A percentile compares a stretch with the other conserved stretches of the same genome.
These are phyloP conservation scores for Dipteronia sinensis DNA, from an alignment of 345 rosid species.

Conservation along the genomic window DNA sequence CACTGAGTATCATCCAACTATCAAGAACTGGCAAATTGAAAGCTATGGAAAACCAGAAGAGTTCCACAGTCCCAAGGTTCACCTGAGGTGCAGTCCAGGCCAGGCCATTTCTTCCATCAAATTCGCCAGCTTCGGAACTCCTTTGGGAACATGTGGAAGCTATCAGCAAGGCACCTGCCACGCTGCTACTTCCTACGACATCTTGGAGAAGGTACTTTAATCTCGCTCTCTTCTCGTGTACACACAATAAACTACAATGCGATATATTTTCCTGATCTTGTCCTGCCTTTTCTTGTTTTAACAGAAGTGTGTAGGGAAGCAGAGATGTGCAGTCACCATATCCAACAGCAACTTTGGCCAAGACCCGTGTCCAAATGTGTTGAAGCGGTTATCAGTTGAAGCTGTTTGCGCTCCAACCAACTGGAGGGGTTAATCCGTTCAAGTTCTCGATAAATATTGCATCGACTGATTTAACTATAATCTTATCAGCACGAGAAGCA, in stretches of 20 bases:
- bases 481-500: slow-evolving; percentile 27
- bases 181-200: slow-evolving; percentile 71
- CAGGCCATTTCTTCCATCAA: slow-evolving; percentile 81
- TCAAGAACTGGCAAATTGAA: slow-evolving; percentile 98
- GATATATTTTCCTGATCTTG: slow-evolving; percentile 15
- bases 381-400: slow-evolving; percentile 80
- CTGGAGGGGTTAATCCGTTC: slow-evolving; percentile 45
- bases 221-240: neutral
- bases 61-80: slow-evolving; percentile 87
- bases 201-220: slow-evolving; percentile 68
- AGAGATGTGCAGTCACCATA: slow-evolving; percentile 76
- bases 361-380: slow-evolving; percentile 85
- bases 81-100: slow-evolving; percentile 76
- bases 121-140: slow-evolving; percentile 98
- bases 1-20: slow-evolving; percentile 82
- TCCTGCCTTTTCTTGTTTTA: slow-evolving; percentile 12
- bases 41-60: slow-evolving; percentile 92
- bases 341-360: slow-evolving; percentile 76
- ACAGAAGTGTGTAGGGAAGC: slow-evolving; percentile 87
- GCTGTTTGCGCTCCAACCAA: slow-evolving; percentile 68
- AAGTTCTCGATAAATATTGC: slow-evolving; percentile 23
- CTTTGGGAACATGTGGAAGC: slow-evolving; percentile 93
- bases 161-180: slow-evolving; percentile 97
- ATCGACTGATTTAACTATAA: slow-evolving; percentile 44
- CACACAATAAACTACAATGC: neutral